Base-by-base conservation (phyloP, 805 yeast species). In the Candida rishiriensis region DNA sequence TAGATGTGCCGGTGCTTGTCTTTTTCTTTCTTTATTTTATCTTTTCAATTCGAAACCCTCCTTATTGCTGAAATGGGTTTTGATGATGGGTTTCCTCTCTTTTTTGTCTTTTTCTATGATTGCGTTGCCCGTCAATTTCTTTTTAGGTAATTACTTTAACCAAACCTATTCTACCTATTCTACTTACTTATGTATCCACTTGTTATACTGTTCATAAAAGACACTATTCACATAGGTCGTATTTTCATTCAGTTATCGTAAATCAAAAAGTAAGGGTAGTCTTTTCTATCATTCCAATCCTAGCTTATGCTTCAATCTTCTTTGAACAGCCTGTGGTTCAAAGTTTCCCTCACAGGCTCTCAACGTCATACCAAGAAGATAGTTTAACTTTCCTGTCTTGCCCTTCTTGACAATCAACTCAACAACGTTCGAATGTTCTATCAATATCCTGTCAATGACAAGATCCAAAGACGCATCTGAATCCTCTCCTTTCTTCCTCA, bases 351-450 rank as follows among this genome's bases (percentile, higher is more conserved):
- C 85, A 2, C 88, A 77, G 43, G 73, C 68, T 55, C 80, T 79
- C 96, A 93, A 88, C 15, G 88, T 95, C 57, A 78, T 78, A 1
- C 97, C 98, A 3, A 93, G 74, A 44, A 93, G 68, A 55, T 71
- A 87, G 55, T 88, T 86, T n/a, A 91, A 55, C 11, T 89, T 78
- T 31, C 76, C 77, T 35, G 66, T 64, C 50, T 77, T 79, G 43
- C 81, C 81, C 2, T 89, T 90, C 0, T 65, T 54, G 17, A 60
- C 59, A 26, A 88, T 72, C 40, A 76, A 77, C 15, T 69, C 64
- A 3, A 85, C 86, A 14, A 83, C 76, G 14, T 76, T 77, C 0
- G 70, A 70, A 52, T 84, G 65, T 7, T 65, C 64, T 0, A 50
- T 53, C 0, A 67, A 37, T 36, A 78, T 72, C 18, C 65, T 65